These are phyloP conservation scores for Ceriops decandra DNA, from an alignment of 345 rosid genomes.

Conservation along the genomic window DNA sequence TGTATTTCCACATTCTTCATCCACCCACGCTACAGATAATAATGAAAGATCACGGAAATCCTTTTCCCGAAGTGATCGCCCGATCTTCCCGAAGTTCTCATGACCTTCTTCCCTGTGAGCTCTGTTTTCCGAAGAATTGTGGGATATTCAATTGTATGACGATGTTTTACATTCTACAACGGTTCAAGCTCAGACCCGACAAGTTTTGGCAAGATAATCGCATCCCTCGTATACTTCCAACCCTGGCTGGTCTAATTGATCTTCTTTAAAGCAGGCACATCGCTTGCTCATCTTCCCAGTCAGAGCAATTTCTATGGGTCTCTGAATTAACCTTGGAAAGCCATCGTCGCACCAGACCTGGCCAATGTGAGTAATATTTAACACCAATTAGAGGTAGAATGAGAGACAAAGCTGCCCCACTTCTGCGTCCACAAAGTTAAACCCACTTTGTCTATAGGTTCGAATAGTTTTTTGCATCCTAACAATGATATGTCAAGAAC, in stretches of 20 bases:
- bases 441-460: not conserved
- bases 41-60: no score
- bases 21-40: no score
- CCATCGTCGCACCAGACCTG: slow-evolving; percentile 97
- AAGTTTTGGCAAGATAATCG: slow-evolving; percentile 58
- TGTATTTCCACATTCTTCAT: no score
- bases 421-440: not conserved
- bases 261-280: slow-evolving; percentile 77
- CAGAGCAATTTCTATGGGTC: slow-evolving; percentile 86
- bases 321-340: slow-evolving; percentile 79
- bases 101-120: no score
- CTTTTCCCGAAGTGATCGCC: no score
- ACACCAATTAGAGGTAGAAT: not conserved
- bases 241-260: slow-evolving; percentile 62
- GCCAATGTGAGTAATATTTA: not conserved
- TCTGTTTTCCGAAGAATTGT: no score
- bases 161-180: not conserved
- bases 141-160: no score
- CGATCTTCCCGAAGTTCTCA: no score
- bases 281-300: slow-evolving; percentile 88
- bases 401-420: not conserved
- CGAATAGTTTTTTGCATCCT: not conserved
- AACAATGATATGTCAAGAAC: not conserved
- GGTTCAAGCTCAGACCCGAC: slow-evolving; percentile 45
- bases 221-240: slow-evolving; percentile 80